phyloP scores from a whole-genome alignment of 2,329 filamentous ascomycete species.

The Paracoccidioides brasiliensis region DNA sequence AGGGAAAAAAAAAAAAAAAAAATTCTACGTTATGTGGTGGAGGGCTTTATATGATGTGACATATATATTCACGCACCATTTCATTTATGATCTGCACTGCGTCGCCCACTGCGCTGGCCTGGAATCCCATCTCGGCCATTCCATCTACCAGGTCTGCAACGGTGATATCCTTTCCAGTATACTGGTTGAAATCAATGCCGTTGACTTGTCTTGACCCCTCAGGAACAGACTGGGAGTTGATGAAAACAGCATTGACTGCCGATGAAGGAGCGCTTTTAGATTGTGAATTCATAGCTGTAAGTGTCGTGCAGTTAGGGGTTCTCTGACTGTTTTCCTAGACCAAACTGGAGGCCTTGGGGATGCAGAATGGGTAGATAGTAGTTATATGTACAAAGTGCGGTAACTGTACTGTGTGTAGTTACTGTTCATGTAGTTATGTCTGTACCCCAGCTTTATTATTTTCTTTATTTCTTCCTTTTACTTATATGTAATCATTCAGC shows the following conservation, averaged over 20 bases:
- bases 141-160: slow-evolving; percentile 70
- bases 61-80: slow-evolving; percentile 52
- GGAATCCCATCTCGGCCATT: slow-evolving; percentile 79
- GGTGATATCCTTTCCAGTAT: slow-evolving; percentile 58
- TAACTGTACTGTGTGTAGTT: too few species aligned
- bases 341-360: too few species aligned
- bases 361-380: too few species aligned
- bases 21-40: background rate
- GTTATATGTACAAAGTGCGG: too few species aligned
- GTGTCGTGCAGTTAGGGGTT: too few species aligned
- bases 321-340: too few species aligned
- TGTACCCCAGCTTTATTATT: too few species aligned
- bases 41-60: background rate
- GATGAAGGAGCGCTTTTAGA: slow-evolving; percentile 41
- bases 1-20: background rate
- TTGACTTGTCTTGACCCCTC: slow-evolving; percentile 65
- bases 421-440: too few species aligned
- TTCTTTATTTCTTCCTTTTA: too few species aligned
- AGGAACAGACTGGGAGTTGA: slow-evolving; percentile 70
- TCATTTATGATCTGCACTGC: slow-evolving; percentile 86
- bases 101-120: slow-evolving; percentile 68
- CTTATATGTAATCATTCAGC: too few species aligned
- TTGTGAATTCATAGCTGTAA: slow-evolving; percentile 5
- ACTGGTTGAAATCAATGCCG: slow-evolving; percentile 84
- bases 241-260: slow-evolving; percentile 69